Conservation (phyloP, 2,329 filamentous ascomycete species). For the Cladorrhinum sp. region DNA sequence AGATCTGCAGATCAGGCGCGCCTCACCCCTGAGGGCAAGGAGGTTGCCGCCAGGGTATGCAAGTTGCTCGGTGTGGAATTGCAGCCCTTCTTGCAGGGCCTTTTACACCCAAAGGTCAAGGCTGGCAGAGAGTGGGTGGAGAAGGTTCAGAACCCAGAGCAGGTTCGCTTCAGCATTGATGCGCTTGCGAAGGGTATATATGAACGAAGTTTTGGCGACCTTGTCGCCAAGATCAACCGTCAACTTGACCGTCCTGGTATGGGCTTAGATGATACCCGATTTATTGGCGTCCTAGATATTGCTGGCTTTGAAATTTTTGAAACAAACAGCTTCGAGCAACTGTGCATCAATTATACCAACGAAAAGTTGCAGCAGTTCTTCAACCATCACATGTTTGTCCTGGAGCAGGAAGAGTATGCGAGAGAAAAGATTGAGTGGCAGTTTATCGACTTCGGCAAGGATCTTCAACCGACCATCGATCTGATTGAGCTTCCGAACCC, state of each 20-base stretch:
- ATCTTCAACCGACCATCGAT: slow-evolving; percentile 95
- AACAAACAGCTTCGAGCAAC: slow-evolving; percentile 95
- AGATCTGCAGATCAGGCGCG: slow-evolving; percentile 87
- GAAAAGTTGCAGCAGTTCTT: slow-evolving; percentile 99
- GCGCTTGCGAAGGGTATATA: slow-evolving; percentile 96
- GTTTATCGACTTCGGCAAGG: slow-evolving; percentile 97
- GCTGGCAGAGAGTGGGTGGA: slow-evolving; percentile 97
- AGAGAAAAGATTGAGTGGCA: slow-evolving; percentile 99
- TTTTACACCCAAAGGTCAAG: slow-evolving; percentile 91
- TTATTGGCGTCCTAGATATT: slow-evolving; percentile 98
- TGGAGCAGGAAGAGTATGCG: slow-evolving; percentile 97
- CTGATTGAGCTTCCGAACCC: slow-evolving; percentile 94
- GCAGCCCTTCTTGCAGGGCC: slow-evolving; percentile 81
- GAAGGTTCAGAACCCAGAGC: slow-evolving; percentile 95
- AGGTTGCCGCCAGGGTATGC: slow-evolving; percentile 76
- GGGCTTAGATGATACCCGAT: slow-evolving; percentile 82
- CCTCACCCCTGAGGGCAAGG: slow-evolving; percentile 69
- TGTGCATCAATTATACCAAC: slow-evolving; percentile 99
- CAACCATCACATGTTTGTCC: slow-evolving; percentile 99
- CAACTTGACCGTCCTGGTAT: slow-evolving; percentile 85
- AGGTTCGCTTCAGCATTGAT: slow-evolving; percentile 85
- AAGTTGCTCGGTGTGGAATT: slow-evolving; percentile 77
- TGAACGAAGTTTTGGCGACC: slow-evolving; percentile 88
- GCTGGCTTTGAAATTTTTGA: slow-evolving; percentile 99
- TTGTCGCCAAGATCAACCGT: slow-evolving; percentile 86